phyloP scores from a whole-genome alignment of 2,329 filamentous ascomycete genomes.

The Botrytis deweyae region DNA sequence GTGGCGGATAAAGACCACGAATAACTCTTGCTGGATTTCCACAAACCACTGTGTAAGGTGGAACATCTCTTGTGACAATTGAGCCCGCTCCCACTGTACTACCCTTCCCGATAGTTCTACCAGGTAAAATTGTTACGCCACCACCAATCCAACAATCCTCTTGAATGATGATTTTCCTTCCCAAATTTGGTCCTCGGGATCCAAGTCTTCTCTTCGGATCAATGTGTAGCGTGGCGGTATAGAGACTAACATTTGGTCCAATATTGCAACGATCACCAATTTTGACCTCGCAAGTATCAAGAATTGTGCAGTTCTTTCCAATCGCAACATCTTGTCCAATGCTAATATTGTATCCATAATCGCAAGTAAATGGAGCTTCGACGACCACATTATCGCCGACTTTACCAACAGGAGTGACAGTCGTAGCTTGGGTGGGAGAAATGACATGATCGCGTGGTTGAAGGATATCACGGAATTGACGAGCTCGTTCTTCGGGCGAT shows the following conservation, averaged over 20 bases:
- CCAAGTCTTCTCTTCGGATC: slow-evolving; percentile 74
- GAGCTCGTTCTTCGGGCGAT: slow-evolving; percentile 64
- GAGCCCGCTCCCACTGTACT: slow-evolving; percentile 54
- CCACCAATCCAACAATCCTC: slow-evolving; percentile 67
- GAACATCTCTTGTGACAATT: slow-evolving; percentile 50
- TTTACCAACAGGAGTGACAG: slow-evolving; percentile 55
- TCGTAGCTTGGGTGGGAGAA: slow-evolving; percentile 54
- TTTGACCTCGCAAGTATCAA: slow-evolving; percentile 79
- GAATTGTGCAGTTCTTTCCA: slow-evolving; percentile 78
- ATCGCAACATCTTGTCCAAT: slow-evolving; percentile 85
- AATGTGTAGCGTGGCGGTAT: slow-evolving; percentile 69
- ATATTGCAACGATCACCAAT: slow-evolving; percentile 78
- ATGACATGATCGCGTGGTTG: slow-evolving; percentile 59
- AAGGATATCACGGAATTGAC: slow-evolving; percentile 71
- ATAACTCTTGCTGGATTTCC: slow-evolving; percentile 40
- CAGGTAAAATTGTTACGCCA: slow-evolving; percentile 59
- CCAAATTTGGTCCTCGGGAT: slow-evolving; percentile 68
- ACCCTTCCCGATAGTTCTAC: slow-evolving; percentile 52
- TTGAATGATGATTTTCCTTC: slow-evolving; percentile 72
- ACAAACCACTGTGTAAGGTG: slow-evolving; percentile 39
- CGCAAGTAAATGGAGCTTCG: slow-evolving; percentile 85
- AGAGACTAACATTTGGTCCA: slow-evolving; percentile 83
- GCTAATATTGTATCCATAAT: slow-evolving; percentile 92
- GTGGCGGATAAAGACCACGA: slow-evolving; percentile 34
- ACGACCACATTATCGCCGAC: slow-evolving; percentile 77